Evolutionary conservation across 805 yeast genomes (phyloP), one percentile per base, ranked within the genome.

Genomic region (Peterozyma toletana): DNA sequence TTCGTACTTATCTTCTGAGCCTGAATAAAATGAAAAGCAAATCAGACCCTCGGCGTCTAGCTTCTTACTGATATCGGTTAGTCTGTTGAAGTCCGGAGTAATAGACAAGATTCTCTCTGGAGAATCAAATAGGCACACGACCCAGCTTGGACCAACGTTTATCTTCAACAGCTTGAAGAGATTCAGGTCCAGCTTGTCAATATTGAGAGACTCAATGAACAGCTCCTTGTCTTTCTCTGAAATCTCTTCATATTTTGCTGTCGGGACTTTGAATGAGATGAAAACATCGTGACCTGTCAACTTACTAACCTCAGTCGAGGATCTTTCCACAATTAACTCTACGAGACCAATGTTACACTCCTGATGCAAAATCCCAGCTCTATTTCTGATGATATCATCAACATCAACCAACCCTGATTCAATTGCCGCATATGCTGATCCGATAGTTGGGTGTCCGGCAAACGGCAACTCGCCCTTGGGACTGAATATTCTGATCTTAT

Each of bases 391-490:
- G 2, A 51, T 55, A 4, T 66, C 58, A 21, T 21, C 27, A 21
- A 21, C 7, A 7, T 21, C 27, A 21, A 21, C 27, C 7, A 21
- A 7, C 15, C 64, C 63, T 2, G 62, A 59, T 47, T 74, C 73
- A 16, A 71, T 41, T n/a, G 63, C 60, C 1, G 78, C 78, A 51
- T 57, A 62, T 38, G 72, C 67, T 1, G 78, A 60, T 3, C 83
- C 84, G 30, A 78, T 50, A 0, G 81, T 78, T 3, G 84, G 85
- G 50, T 78, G 84, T 5, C 85, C 84, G 1, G 85, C 83, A 61
- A 78, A 78, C 7, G 80, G 80, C 18, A 78, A 53, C 50, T 78
- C 83, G 2, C 38, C 35, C 2, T 35, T 48, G 2, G 78, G 73
- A 0, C 73, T 63, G 53, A 76, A 78, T 3, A 78, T 78, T 30